Conservation (phyloP, 257 asterid species). For the Lycium barbarum region DNA sequence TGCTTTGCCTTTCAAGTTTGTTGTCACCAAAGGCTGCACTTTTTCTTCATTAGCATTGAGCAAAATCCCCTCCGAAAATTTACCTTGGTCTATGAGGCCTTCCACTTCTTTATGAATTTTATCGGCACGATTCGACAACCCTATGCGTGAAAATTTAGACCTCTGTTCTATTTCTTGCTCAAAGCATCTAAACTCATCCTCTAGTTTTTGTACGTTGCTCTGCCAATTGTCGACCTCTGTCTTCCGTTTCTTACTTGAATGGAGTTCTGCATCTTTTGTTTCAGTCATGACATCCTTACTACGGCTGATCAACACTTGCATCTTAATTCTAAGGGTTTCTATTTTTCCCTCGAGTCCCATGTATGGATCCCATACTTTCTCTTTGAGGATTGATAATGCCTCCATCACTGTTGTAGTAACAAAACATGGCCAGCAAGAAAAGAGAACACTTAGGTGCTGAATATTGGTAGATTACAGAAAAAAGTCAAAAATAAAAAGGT, state of each 20-base stretch:
- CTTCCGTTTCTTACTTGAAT: conserved; percentile 1
- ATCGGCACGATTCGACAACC: background rate
- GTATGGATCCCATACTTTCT: background rate
- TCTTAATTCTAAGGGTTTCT: background rate
- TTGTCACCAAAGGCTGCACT: background rate
- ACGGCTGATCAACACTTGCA: background rate
- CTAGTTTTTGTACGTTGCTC: background rate
- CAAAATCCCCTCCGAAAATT: background rate
- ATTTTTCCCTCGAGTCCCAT: background rate
- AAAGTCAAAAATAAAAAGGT: too few species aligned
- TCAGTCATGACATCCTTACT: background rate
- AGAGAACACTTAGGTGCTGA: background rate
- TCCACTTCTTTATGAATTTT: background rate
- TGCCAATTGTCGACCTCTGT: background rate
- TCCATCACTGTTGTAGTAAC: background rate
- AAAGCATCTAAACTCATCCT: background rate
- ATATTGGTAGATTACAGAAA: background rate
- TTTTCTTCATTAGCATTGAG: background rate
- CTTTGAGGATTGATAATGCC: conserved; percentile 20
- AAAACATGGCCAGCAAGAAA: background rate
- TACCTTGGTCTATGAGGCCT: conserved; percentile 20
- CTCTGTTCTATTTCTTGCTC: background rate
- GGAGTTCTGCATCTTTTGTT: background rate
- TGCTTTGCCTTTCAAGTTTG: background rate
- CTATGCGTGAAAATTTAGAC: background rate